A percentile compares a stretch with the other conserved stretches of the same genome.
These are phyloP conservation scores for Selenicereus undatus DNA, from an alignment of 148 eudicot species.

Conservation along the genomic window DNA sequence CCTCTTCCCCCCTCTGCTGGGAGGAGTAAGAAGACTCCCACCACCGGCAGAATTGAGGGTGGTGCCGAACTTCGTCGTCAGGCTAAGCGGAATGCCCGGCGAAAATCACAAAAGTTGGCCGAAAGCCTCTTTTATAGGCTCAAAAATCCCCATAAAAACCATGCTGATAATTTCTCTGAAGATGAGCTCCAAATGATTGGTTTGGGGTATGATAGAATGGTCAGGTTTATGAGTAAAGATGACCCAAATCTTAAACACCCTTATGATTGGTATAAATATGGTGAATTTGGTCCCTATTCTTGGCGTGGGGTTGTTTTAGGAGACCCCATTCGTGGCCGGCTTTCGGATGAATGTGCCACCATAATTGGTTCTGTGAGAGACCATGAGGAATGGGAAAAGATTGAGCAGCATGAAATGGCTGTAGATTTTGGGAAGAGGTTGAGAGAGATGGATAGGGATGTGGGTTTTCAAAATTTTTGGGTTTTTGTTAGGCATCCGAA, in stretches of 20 bases:
- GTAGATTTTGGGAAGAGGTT: constrained; percentile 60
- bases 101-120: constrained; percentile 50
- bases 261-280: constrained; percentile 90
- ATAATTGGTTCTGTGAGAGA: constrained; percentile 66
- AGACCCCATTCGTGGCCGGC: constrained; percentile 73
- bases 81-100: constrained; percentile 63
- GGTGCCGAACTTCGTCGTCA: constrained; percentile 64
- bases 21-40: constrained; percentile 59
- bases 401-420: constrained; percentile 74
- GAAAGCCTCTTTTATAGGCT: constrained; percentile 82
- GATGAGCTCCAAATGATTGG: constrained; percentile 94
- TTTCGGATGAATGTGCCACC: constrained; percentile 62
- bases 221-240: constrained; percentile 82
- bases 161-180: constrained; percentile 82
- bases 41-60: constrained; percentile 61
- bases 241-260: constrained; percentile 88
- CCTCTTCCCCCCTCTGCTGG: constrained; percentile 63
- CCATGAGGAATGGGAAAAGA: constrained; percentile 93
- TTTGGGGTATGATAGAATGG: constrained; percentile 90
- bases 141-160: constrained; percentile 68
- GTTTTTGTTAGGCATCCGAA: constrained; percentile 87
- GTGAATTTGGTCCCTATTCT: constrained; percentile 84
- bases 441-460: constrained; percentile 37
- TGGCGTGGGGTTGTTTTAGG: constrained; percentile 95
- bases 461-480: constrained; percentile 61